Evolutionary conservation across 73 alveolate species (phyloP).

Genomic region (Paramecium primaurelia): DNA sequence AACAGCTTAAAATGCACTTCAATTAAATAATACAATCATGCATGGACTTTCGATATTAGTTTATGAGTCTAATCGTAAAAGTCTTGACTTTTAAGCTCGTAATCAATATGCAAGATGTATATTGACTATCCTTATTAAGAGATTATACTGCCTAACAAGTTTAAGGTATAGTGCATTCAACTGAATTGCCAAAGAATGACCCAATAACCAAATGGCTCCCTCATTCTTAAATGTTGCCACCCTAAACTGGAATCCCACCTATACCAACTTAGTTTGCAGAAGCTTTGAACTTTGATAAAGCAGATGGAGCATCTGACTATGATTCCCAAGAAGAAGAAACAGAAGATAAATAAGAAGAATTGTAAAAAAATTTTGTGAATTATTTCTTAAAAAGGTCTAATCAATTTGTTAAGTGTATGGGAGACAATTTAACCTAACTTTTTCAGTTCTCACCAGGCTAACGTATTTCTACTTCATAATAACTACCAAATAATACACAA

Average conservation of each 20-base stretch:
- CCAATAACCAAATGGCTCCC: not conserved
- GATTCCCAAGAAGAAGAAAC: not conserved
- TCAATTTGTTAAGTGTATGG: not conserved
- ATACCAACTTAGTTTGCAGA: not conserved
- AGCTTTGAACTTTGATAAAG: not conserved
- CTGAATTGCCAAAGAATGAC: not conserved
- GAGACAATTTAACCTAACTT: not conserved
- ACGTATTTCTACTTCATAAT: not conserved
- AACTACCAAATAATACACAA: not conserved
- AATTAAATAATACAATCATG: not conserved
- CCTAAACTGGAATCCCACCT: not conserved
- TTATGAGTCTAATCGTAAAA: not conserved
- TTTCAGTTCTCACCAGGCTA: not conserved
- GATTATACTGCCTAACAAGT: not conserved
- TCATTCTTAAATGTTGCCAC: not conserved
- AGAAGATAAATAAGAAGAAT: not conserved
- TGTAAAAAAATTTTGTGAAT: not conserved
- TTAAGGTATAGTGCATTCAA: not conserved
- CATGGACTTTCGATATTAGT: constrained; percentile 39
- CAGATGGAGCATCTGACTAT: not conserved
- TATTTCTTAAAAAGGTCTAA: not conserved
- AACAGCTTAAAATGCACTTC: not conserved
- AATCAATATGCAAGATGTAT: constrained; percentile 38
- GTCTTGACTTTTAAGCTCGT: constrained; percentile 28
- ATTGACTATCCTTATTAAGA: not conserved